These are phyloP conservation scores for Dysphania ambrosioides DNA, from an alignment of 148 eudicot species.

Conservation along the genomic window DNA sequence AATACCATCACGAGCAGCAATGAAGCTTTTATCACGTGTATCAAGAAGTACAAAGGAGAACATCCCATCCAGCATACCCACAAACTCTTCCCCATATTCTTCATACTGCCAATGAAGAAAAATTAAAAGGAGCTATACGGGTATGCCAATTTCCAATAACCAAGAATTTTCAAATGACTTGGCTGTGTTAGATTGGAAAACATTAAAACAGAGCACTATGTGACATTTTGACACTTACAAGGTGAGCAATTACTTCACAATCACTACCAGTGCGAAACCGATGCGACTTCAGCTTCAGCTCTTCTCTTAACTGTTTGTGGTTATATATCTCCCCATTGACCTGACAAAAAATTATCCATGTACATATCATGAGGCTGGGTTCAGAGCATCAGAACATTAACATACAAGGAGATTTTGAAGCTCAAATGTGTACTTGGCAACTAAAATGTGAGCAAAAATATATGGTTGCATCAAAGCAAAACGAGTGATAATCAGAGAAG, in stretches of 20 bases:
- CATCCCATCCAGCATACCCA: slow-evolving; percentile 94
- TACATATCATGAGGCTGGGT: neutral
- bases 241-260: slow-evolving; percentile 93
- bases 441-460: neutral
- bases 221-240: slow-evolving; percentile 47
- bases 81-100: slow-evolving; percentile 89
- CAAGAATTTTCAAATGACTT: neutral
- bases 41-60: slow-evolving; percentile 93
- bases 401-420: neutral
- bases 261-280: slow-evolving; percentile 82
- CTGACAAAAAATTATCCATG: slow-evolving; percentile 34
- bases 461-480: neutral
- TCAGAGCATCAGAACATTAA: neutral
- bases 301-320: slow-evolving; percentile 63
- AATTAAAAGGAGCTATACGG: neutral
- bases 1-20: slow-evolving; percentile 88
- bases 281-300: slow-evolving; percentile 60
- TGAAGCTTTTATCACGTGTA: slow-evolving; percentile 80
- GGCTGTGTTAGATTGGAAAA: neutral
- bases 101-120: slow-evolving; percentile 52
- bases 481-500: neutral
- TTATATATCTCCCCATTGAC: slow-evolving; percentile 93
- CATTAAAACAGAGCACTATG: neutral
- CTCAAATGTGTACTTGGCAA: neutral
- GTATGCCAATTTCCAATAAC: neutral